These are phyloP conservation scores for Orbilia oligospora DNA, from an alignment of 2,329 filamentous ascomycete species.

Conservation along the genomic window DNA sequence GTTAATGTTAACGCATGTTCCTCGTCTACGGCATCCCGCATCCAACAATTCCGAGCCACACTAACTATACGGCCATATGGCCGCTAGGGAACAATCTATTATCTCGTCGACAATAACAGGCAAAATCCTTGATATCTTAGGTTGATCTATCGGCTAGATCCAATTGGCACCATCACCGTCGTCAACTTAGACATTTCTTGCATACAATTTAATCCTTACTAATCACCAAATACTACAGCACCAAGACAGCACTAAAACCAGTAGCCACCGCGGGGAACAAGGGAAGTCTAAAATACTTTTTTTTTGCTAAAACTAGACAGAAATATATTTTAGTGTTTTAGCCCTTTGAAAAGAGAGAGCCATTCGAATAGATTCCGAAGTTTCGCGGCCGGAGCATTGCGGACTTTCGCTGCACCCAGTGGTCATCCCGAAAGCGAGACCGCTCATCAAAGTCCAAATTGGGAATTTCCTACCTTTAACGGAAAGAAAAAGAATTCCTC, in stretches of 20 bases:
- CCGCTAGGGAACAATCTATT: neutral
- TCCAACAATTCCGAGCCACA: conserved; percentile 17
- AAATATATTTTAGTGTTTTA: neutral
- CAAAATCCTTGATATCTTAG: conserved; percentile 46
- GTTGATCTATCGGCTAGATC: conserved; percentile 2
- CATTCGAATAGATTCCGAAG: conserved; percentile 4
- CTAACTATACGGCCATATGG: neutral
- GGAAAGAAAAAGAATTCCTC: conserved; percentile 44
- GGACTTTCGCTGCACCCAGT: conserved; percentile 25
- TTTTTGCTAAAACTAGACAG: neutral
- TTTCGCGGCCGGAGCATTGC: conserved; percentile 37
- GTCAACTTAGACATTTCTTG: conserved; percentile 48
- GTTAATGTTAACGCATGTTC: conserved; percentile 27
- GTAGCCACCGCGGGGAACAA: conserved; percentile 40
- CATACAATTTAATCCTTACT: conserved; percentile 11
- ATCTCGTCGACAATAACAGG: conserved; percentile 5
- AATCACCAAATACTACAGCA: conserved; percentile 32
- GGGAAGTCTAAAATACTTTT: conserved; percentile 22
- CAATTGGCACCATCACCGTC: conserved; percentile 25
- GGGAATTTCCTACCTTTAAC: conserved; percentile 40
- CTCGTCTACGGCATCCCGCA: conserved; percentile 30
- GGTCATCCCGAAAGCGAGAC: conserved; percentile 18
- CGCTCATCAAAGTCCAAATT: conserved; percentile 18
- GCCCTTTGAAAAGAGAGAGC: too few species aligned
- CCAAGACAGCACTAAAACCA: conserved; percentile 29